Percentiles rank a stretch among this genome's conserved stretches.
Conservation (phyloP, 371 early-diverging fungal species). For the Conidiobolus incongruus region DNA sequence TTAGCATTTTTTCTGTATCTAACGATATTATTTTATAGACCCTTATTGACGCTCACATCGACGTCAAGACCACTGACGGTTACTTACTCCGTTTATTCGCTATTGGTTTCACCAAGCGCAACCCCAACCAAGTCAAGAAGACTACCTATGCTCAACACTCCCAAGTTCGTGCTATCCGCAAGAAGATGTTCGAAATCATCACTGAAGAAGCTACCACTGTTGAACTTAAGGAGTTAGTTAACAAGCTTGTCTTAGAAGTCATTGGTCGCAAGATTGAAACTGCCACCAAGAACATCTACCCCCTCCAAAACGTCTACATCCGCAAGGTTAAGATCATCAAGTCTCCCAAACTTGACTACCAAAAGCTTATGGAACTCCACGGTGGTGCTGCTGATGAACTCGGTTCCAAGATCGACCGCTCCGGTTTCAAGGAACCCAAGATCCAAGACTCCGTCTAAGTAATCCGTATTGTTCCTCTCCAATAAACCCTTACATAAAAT, state of each 20-base stretch:
- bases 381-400: conserved; percentile 36
- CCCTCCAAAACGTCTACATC: conserved; percentile 94
- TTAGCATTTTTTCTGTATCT: neutral
- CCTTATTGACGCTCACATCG: conserved; percentile 94
- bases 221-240: conserved; percentile 93
- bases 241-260: conserved; percentile 77
- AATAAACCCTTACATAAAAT: no score
- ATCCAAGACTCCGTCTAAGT: conserved; percentile 49
- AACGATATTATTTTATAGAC: conserved; percentile 20
- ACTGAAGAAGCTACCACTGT: conserved; percentile 67
- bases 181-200: conserved; percentile 99
- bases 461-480: neutral
- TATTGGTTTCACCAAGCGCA: conserved; percentile 96
- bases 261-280: conserved; percentile 96
- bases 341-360: conserved; percentile 87
- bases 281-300: conserved; percentile 94
- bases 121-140: conserved; percentile 89
- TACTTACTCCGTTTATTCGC: conserved; percentile 96
- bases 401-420: conserved; percentile 62
- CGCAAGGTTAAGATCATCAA: conserved; percentile 99
- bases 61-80: conserved; percentile 99
- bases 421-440: conserved; percentile 69
- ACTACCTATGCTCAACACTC: conserved; percentile 95
- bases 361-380: conserved; percentile 94
- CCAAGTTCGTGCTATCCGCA: conserved; percentile 97